A percentile compares a stretch with the other conserved stretches of the same genome.
Conservation (phyloP, 1,139 yeast genomes). For the Zygotorulaspora mrakii region DNA sequence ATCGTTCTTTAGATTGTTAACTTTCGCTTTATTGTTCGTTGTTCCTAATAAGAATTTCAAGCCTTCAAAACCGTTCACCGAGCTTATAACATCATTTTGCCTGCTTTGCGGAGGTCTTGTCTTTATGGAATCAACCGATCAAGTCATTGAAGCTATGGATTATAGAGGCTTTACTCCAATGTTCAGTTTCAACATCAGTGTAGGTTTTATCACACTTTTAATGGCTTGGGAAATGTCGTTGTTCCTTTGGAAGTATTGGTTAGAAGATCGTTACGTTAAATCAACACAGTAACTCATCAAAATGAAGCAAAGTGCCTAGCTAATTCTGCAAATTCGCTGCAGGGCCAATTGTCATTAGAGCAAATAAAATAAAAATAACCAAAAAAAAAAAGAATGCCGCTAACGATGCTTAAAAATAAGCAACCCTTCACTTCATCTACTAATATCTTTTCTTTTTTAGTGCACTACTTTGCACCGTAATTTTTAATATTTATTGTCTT, state of each 20-base stretch:
- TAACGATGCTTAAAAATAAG: too few relatives aligned
- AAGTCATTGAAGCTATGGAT: slow-evolving; percentile 75
- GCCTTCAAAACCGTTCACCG: slow-evolving; percentile 79
- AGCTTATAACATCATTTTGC: slow-evolving; percentile 71
- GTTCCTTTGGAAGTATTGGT: slow-evolving; percentile 59
- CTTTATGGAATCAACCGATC: slow-evolving; percentile 88
- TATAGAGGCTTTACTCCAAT: slow-evolving; percentile 82
- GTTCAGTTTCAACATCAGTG: slow-evolving; percentile 83
- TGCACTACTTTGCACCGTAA: too few relatives aligned
- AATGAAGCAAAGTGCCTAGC: too few relatives aligned
- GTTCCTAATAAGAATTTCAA: slow-evolving; percentile 44
- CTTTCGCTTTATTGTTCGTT: slow-evolving; percentile 58
- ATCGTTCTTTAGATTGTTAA: slow-evolving; percentile 66
- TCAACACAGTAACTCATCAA: too few relatives aligned
- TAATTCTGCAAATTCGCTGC: too few relatives aligned
- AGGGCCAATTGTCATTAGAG: too few relatives aligned
- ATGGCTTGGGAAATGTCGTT: slow-evolving; percentile 88
- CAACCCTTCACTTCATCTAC: too few relatives aligned
- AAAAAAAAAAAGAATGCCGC: too few relatives aligned
- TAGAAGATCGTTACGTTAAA: slow-evolving; percentile 24
- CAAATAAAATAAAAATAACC: too few relatives aligned
- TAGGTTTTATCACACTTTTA: slow-evolving; percentile 72
- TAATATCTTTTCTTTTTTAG: too few relatives aligned
- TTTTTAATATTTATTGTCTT: too few relatives aligned
- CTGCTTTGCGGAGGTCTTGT: slow-evolving; percentile 84